phyloP scores from a whole-genome alignment of 345 rosid species.

The Jatropha curcas region DNA sequence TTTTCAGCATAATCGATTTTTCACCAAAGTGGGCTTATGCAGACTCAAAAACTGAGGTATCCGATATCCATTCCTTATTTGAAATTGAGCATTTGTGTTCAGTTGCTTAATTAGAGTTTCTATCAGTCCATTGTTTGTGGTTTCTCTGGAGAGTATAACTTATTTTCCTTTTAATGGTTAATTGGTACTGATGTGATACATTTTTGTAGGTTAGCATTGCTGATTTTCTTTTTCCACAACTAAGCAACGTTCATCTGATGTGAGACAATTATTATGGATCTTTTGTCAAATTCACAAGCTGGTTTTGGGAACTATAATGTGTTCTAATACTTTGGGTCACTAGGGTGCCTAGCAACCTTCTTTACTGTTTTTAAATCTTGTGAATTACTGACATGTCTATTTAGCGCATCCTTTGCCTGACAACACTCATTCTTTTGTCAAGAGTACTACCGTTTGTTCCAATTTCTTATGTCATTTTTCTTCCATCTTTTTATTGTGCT shows the following conservation, averaged over 20 bases:
- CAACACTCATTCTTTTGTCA: not conserved
- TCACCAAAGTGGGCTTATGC: constrained; percentile 72
- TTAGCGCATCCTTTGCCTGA: not conserved
- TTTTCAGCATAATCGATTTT: constrained; percentile 72
- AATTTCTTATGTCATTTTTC: not conserved
- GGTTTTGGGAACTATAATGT: not conserved
- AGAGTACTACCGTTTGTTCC: not conserved
- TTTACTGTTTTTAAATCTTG: not conserved
- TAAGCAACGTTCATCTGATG: too few relatives aligned
- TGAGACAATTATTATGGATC: not conserved
- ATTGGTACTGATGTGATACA: not conserved
- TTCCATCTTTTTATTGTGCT: not conserved
- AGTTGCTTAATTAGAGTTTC: not conserved
- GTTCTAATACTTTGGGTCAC: not conserved
- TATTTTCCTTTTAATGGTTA: not conserved
- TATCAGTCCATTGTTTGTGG: constrained; percentile 6
- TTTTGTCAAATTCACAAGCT: not conserved
- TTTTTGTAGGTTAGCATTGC: not conserved
- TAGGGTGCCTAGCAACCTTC: not conserved
- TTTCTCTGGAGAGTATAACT: not conserved
- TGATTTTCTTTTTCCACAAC: not conserved
- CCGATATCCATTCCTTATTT: not conserved
- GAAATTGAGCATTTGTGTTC: not conserved
- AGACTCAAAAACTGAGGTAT: constrained; percentile 74
- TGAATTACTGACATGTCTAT: not conserved